Evolutionary conservation across 129 eudicot species (phyloP).

Genomic region (Flaveria bidentis): DNA sequence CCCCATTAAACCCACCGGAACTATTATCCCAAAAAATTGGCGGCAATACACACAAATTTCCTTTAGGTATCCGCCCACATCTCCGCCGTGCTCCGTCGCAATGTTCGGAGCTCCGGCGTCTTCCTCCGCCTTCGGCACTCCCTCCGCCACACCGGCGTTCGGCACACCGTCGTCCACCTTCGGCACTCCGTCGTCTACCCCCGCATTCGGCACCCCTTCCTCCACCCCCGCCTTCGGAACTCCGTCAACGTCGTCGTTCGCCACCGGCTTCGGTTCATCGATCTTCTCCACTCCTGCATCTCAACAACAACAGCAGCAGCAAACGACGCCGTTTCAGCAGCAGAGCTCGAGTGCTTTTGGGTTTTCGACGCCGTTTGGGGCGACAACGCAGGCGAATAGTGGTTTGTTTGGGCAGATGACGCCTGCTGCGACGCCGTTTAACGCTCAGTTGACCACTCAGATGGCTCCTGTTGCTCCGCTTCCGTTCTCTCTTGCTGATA

Average conservation of each 20-base stretch:
- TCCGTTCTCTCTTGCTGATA: conserved; percentile 95
- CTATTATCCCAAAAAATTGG: conserved; percentile 24
- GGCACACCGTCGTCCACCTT: conserved; percentile 57
- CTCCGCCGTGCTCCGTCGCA: conserved; percentile 29
- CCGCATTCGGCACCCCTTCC: conserved; percentile 54
- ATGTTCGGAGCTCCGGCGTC: conserved; percentile 71
- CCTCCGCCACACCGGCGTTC: conserved; percentile 63
- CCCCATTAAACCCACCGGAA: not conserved
- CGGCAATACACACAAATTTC: conserved; percentile 35
- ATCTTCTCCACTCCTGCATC: conserved; percentile 65
- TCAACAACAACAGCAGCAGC: conserved; percentile 67
- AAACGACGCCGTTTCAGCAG: conserved; percentile 67
- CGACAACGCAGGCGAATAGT: conserved; percentile 27
- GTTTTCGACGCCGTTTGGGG: conserved; percentile 53
- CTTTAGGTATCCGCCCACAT: conserved; percentile 29
- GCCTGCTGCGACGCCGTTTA: conserved; percentile 43
- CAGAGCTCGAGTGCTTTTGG: conserved; percentile 51
- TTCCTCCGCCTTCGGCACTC: conserved; percentile 54
- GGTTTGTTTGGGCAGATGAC: conserved; percentile 40
- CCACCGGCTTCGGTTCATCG: conserved; percentile 49
- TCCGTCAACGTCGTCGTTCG: conserved; percentile 65
- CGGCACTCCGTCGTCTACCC: conserved; percentile 62
- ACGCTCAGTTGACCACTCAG: conserved; percentile 83
- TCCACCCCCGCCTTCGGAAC: conserved; percentile 72
- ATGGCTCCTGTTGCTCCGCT: conserved; percentile 99